Conservation (phyloP, 2,329 filamentous ascomycete genomes). For the Gremmenia infestans region DNA sequence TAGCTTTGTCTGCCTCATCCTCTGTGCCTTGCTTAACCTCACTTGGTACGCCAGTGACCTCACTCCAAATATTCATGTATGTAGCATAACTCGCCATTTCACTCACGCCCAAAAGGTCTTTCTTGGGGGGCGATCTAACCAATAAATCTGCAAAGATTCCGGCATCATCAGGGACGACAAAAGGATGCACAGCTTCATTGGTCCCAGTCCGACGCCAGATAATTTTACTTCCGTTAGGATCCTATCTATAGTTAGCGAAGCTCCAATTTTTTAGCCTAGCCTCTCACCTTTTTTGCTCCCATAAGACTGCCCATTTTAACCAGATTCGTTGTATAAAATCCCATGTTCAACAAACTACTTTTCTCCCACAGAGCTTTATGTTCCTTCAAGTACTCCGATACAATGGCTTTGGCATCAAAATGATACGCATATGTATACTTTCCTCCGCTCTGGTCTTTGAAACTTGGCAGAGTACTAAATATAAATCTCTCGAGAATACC, state of each 20-base stretch:
- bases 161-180: conserved; percentile 29
- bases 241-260: neutral
- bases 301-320: conserved; percentile 3
- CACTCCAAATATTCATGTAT: conserved; percentile 19
- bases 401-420: conserved; percentile 35
- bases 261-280: too few relatives aligned
- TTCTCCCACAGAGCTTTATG: conserved; percentile 27
- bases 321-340: conserved; percentile 33
- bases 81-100: conserved; percentile 11
- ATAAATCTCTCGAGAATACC: conserved; percentile 19
- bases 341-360: conserved; percentile 33
- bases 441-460: conserved; percentile 32
- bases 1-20: conserved; percentile 24
- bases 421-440: conserved; percentile 36
- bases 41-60: conserved; percentile 14
- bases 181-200: conserved; percentile 18
- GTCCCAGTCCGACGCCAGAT: conserved; percentile 9
- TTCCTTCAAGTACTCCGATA: conserved; percentile 25
- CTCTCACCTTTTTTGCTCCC: neutral
- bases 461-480: conserved; percentile 22
- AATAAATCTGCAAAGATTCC: conserved; percentile 29
- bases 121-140: conserved; percentile 14
- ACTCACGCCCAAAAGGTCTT: conserved; percentile 19
- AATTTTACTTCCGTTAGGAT: conserved; percentile 9
- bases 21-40: conserved; percentile 11